Evolutionary conservation across 495 filamentous ascomycete species (phyloP).

Genomic region (Parathielavia appendiculata): DNA sequence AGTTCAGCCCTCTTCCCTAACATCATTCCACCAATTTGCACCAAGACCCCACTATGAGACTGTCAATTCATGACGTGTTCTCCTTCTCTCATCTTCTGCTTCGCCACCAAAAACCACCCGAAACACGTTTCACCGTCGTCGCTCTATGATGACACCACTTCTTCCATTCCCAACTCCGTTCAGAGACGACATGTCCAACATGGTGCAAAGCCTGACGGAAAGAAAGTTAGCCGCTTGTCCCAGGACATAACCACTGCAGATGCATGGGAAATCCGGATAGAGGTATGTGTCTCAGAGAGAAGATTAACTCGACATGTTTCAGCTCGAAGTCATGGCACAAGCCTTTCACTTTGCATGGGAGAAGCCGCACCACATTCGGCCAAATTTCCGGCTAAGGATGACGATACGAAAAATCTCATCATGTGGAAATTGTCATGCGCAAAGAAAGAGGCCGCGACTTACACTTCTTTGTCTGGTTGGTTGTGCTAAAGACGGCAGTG

Average conservation of each 20-base stretch:
- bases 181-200: background rate
- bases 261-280: background rate
- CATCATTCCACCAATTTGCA: background rate
- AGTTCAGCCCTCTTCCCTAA: background rate
- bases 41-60: background rate
- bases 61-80: slow-evolving; percentile 8
- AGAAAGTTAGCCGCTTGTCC: slow-evolving; percentile 4
- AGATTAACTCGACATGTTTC: slow-evolving; percentile 56
- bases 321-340: slow-evolving; percentile 25
- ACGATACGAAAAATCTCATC: slow-evolving; percentile 60
- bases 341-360: slow-evolving; percentile 15
- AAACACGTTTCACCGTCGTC: background rate
- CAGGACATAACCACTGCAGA: background rate
- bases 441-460: slow-evolving; percentile 9
- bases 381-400: slow-evolving; percentile 60
- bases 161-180: background rate
- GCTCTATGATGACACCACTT: background rate
- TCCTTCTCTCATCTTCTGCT: background rate
- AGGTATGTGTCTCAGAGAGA: slow-evolving; percentile 51
- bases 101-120: too few relatives aligned
- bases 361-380: slow-evolving; percentile 24
- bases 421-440: slow-evolving; percentile 27
- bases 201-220: background rate
- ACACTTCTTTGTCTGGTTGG: slow-evolving; percentile 6
- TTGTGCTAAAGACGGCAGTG: background rate